A percentile compares a stretch with the other conserved stretches of the same genome.
Conservation (phyloP, 495 filamentous ascomycete species). For the Aspergillus indologenus region DNA sequence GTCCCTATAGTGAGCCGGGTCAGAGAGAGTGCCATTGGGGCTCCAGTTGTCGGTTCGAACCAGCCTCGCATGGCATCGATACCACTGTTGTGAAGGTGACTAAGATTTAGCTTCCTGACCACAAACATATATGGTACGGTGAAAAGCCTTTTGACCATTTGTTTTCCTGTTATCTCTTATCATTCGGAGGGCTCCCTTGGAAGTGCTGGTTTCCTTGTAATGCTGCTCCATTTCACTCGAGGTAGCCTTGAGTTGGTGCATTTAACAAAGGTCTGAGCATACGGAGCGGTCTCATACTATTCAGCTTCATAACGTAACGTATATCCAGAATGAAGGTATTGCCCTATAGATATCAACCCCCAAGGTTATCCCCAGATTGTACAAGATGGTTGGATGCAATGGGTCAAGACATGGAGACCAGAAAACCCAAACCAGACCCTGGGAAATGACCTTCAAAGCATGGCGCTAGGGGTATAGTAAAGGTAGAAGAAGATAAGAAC, state of each 20-base stretch:
- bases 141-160: not conserved
- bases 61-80: conserved; percentile 50
- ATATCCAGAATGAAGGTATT: no score
- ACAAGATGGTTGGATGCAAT: no score
- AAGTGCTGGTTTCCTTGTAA: not conserved
- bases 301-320: no score
- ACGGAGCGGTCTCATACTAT: no score
- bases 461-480: not conserved
- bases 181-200: not conserved
- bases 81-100: conserved; percentile 51
- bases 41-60: conserved; percentile 50
- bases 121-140: not conserved
- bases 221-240: not conserved
- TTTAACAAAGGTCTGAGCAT: no score
- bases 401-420: no score
- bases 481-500: conserved; percentile 1
- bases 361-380: no score
- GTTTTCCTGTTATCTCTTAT: not conserved
- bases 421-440: no score
- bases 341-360: no score
- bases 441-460: not conserved
- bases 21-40: conserved; percentile 51
- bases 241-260: no score
- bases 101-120: conserved; percentile 39
- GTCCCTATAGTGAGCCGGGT: conserved; percentile 46